Percentiles rank a stretch among this genome's conserved stretches.
Conservation (phyloP, 371 early-diverging fungal species). For the Apophysomyces elegans region DNA sequence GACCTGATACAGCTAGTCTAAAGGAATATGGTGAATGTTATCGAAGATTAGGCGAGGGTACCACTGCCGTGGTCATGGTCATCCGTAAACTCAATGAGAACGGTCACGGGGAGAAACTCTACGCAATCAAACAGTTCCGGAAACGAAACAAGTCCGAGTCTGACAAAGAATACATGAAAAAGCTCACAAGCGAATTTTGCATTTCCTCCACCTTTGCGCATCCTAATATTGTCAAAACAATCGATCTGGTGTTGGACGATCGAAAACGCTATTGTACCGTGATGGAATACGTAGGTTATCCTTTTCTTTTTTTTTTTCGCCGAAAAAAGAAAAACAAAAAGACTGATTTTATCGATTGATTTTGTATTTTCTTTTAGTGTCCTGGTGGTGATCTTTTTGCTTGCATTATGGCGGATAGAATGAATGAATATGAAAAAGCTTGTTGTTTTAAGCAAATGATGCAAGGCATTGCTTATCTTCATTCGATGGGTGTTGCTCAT, state of each 20-base stretch:
- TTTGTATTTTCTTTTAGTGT: constrained; percentile 56
- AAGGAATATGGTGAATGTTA: constrained; percentile 85
- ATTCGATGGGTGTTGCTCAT: constrained; percentile 95
- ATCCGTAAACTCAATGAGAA: constrained; percentile 67
- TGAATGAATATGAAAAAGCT: constrained; percentile 76
- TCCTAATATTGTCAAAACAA: constrained; percentile 85
- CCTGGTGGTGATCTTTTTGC: constrained; percentile 85
- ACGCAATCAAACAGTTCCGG: constrained; percentile 92
- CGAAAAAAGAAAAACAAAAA: no score
- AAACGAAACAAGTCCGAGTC: constrained; percentile 82
- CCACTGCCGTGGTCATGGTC: constrained; percentile 90
- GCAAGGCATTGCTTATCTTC: constrained; percentile 86
- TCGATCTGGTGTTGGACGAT: constrained; percentile 93
- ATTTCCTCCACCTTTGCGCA: constrained; percentile 85
- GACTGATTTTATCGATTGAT: no score
- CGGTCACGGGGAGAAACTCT: constrained; percentile 67
- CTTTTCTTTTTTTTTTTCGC: no score
- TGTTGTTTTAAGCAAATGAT: constrained; percentile 95
- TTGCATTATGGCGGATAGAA: constrained; percentile 72
- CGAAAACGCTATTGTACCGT: constrained; percentile 93
- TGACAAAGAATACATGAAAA: constrained; percentile 90
- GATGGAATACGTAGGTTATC: constrained; percentile 79
- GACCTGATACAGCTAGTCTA: constrained; percentile 35
- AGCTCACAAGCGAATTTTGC: constrained; percentile 90
- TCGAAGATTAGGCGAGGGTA: constrained; percentile 84